A percentile compares a stretch with the other conserved stretches of the same genome.
Evolutionary conservation across 306 rosid genomes (phyloP).

Genomic region (Senna siamea): DNA sequence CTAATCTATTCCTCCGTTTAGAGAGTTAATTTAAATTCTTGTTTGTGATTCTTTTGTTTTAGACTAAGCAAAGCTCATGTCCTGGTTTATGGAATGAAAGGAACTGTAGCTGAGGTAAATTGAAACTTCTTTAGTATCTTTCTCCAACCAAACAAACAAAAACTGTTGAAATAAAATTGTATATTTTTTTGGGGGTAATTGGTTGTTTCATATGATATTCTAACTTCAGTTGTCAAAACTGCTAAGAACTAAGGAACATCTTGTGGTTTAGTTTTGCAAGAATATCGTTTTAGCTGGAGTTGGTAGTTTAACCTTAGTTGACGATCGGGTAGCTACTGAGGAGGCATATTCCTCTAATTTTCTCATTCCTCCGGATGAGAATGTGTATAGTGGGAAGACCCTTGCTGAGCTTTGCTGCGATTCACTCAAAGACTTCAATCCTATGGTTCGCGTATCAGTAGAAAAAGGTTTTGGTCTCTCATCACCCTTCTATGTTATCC

Average conservation of each 20-base stretch:
- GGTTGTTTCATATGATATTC: constrained; percentile 4
- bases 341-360: constrained; percentile 75
- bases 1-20: too few species aligned
- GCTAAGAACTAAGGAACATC: constrained; percentile 21
- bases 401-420: constrained; percentile 84
- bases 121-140: background rate
- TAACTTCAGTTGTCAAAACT: background rate
- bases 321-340: constrained; percentile 65
- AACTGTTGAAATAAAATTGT: background rate
- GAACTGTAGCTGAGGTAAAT: constrained; percentile 85
- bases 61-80: constrained; percentile 95
- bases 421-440: constrained; percentile 93
- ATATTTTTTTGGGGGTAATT: background rate
- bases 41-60: constrained; percentile 29
- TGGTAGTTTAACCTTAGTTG: constrained; percentile 93
- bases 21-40: constrained; percentile 9
- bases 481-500: background rate
- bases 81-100: constrained; percentile 85
- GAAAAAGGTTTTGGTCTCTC: constrained; percentile 60
- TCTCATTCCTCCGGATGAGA: constrained; percentile 78
- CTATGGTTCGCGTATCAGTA: constrained; percentile 91
- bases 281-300: constrained; percentile 95
- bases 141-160: background rate
- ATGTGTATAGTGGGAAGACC: constrained; percentile 68
- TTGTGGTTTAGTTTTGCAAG: constrained; percentile 80